Evolutionary conservation across 1,139 yeast genomes (phyloP).

Genomic region (Yamadazyma dushanensis): DNA sequence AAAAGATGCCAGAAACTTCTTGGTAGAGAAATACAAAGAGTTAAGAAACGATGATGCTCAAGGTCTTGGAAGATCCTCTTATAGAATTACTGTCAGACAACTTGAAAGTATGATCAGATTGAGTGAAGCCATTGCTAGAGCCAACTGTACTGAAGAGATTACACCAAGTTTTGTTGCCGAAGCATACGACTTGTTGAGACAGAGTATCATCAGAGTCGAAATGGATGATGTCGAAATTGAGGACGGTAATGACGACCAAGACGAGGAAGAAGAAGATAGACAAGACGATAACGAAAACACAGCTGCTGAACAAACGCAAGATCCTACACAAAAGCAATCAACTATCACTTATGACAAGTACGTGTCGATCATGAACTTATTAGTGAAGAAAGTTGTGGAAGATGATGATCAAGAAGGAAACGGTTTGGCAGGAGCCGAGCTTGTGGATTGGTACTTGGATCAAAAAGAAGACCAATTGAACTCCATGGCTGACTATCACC

Average conservation of each 20-base stretch:
- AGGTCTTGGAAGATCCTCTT: conserved; percentile 83
- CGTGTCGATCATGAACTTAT: conserved; percentile 75
- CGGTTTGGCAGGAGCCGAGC: conserved; percentile 69
- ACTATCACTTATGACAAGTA: conserved; percentile 84
- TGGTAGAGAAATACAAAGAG: conserved; percentile 82
- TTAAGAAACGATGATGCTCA: conserved; percentile 90
- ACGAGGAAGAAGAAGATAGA: conserved; percentile 13
- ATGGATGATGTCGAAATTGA: conserved; percentile 90
- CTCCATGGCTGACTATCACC: conserved; percentile 69
- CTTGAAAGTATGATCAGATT: conserved; percentile 91
- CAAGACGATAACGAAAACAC: conserved; percentile 12
- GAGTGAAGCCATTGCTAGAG: conserved; percentile 95
- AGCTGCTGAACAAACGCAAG: conserved; percentile 1
- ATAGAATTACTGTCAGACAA: conserved; percentile 95
- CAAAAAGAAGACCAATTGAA: conserved; percentile 72
- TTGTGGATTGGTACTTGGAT: conserved; percentile 79
- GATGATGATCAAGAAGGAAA: conserved; percentile 52
- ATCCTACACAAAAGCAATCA: conserved; percentile 10
- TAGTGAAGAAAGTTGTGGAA: conserved; percentile 71
- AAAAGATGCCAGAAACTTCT: conserved; percentile 72
- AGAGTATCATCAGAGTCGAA: conserved; percentile 91
- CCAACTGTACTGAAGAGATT: conserved; percentile 90
- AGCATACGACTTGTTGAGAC: conserved; percentile 86
- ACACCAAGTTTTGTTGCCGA: conserved; percentile 89
- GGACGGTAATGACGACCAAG: conserved; percentile 52